phyloP scores from a whole-genome alignment of 2,329 filamentous ascomycete species.

The Penicillium sp. region DNA sequence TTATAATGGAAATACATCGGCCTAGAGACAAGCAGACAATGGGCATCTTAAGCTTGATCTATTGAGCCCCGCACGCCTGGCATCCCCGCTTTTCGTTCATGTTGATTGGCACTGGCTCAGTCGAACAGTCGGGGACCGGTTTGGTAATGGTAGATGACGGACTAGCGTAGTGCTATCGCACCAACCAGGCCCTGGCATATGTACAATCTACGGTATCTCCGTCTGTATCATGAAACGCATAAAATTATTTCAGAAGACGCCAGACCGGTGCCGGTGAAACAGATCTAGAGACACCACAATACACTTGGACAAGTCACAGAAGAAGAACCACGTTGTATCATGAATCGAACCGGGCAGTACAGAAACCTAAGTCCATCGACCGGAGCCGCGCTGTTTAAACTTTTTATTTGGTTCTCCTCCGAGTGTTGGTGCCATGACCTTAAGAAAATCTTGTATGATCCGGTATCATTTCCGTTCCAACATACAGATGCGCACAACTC shows the following conservation, averaged over 20 bases:
- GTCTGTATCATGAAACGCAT: conserved; percentile 13
- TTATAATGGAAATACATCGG: not conserved
- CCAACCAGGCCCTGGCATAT: too few relatives aligned
- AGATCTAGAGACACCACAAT: not conserved
- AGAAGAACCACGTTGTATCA: conserved; percentile 28
- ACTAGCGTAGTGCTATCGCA: not conserved
- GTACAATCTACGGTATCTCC: not conserved
- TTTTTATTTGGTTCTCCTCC: conserved; percentile 31
- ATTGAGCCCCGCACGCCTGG: conserved; percentile 1
- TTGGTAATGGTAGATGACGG: not conserved
- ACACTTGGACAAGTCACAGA: conserved; percentile 10
- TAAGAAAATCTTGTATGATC: conserved; percentile 28
- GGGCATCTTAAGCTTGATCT: not conserved
- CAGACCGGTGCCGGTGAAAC: not conserved
- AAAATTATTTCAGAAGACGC: conserved; percentile 8
- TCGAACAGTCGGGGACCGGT: not conserved
- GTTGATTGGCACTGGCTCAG: not conserved
- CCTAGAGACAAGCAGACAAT: not conserved
- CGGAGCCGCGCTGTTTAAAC: conserved; percentile 27
- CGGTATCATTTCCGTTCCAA: conserved; percentile 29
- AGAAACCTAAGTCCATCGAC: conserved; percentile 23
- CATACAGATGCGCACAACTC: conserved; percentile 36
- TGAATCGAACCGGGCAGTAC: conserved; percentile 27
- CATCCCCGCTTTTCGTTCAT: not conserved
- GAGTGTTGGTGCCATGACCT: conserved; percentile 27